Evolutionary conservation across 148 eudicot genomes (phyloP).

Genomic region (Polygonum maritimum): DNA sequence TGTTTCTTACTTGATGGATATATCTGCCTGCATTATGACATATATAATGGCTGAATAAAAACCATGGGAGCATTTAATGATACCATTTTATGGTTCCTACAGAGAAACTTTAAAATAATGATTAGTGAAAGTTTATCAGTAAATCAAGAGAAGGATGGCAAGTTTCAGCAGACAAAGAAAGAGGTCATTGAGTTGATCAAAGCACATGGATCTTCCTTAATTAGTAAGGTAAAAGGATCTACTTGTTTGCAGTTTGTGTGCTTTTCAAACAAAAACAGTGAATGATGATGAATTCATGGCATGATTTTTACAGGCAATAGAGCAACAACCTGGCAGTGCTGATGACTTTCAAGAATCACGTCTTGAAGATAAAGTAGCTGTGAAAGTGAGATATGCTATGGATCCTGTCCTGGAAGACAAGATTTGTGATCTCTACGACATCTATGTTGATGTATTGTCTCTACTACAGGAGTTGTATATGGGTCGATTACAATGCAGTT

Average conservation of each 20-base stretch:
- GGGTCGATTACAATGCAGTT: not conserved
- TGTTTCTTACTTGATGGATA: not conserved
- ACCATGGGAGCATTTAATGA: not conserved
- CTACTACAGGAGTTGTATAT: slow-evolving; percentile 7
- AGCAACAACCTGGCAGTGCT: slow-evolving; percentile 54
- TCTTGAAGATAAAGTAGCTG: slow-evolving; percentile 39
- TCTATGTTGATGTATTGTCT: slow-evolving; percentile 60
- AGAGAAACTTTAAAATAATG: slow-evolving; percentile 82
- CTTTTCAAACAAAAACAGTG: not conserved
- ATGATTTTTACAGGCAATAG: slow-evolving; percentile 34
- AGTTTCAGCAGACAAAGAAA: slow-evolving; percentile 62
- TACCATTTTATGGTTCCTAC: slow-evolving; percentile 9
- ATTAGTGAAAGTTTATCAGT: slow-evolving; percentile 65
- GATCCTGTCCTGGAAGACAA: slow-evolving; percentile 80
- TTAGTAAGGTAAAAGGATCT: slow-evolving; percentile 48
- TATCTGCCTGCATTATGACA: not conserved
- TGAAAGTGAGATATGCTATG: slow-evolving; percentile 51
- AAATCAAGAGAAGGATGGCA: slow-evolving; percentile 80
- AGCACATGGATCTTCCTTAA: slow-evolving; percentile 38
- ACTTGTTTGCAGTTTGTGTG: not conserved
- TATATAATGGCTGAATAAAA: not conserved
- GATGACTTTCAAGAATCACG: slow-evolving; percentile 61
- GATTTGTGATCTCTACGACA: slow-evolving; percentile 93
- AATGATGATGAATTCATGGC: not conserved
- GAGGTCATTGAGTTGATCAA: slow-evolving; percentile 72